These are phyloP conservation scores for Kazachstania africana DNA, from an alignment of 805 yeast genomes.

Conservation along the genomic window DNA sequence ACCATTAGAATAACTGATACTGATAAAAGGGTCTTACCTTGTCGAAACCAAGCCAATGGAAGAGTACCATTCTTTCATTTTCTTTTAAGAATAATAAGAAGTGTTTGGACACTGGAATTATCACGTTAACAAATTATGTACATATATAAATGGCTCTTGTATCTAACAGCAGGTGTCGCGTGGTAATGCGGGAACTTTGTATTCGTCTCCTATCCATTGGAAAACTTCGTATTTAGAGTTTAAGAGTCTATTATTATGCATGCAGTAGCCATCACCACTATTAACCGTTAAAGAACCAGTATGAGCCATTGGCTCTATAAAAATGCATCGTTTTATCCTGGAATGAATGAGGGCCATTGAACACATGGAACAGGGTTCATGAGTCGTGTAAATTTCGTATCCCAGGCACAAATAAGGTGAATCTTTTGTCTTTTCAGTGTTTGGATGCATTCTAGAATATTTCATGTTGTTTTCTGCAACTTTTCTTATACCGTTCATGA, in stretches of 20 bases:
- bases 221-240: conserved; percentile 86
- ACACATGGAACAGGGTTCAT: conserved; percentile 96
- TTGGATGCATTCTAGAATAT: conserved; percentile 6
- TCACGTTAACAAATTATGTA: no score
- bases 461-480: conserved; percentile 37
- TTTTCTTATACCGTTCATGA: conserved; percentile 55
- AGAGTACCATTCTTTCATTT: no score
- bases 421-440: conserved; percentile 5
- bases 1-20: no score
- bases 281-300: conserved; percentile 46
- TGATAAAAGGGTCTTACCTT: no score
- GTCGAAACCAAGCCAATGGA: no score
- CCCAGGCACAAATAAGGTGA: conserved; percentile 66
- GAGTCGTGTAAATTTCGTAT: conserved; percentile 73
- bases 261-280: conserved; percentile 57
- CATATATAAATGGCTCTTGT: no score
- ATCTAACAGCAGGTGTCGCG: not conserved
- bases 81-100: no score
- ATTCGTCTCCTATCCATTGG: conserved; percentile 45
- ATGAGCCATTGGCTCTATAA: conserved; percentile 33
- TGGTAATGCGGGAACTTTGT: not conserved
- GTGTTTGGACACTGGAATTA: no score
- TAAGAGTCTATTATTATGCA: conserved; percentile 63
- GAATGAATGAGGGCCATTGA: conserved; percentile 93
- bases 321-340: conserved; percentile 58